Base-by-base conservation (phyloP, 2,329 filamentous ascomycete genomes). In the Tolypocladium cylindrosporum region DNA sequence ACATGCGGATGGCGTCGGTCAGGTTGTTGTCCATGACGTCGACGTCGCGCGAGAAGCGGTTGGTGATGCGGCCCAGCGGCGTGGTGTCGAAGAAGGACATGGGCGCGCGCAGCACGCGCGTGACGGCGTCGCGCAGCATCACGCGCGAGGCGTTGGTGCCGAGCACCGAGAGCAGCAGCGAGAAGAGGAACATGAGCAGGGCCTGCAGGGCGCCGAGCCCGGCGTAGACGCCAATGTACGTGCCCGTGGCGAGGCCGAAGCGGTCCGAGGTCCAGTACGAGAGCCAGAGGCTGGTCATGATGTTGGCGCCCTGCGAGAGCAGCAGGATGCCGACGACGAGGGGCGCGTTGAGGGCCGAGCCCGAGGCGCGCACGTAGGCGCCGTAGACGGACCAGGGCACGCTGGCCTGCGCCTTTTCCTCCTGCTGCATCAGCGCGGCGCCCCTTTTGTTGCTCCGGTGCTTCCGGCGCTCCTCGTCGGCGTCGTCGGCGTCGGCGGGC, bases 11-110 rank as follows among this genome's bases (percentile, higher is more conserved):
- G 4, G 90, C 88, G 66, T 97, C 93, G 0, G 88, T 88, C 50
- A 97, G 75, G 59, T 86, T 90, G 71, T 96, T 96, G 74, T 97
- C 94, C 91, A 97, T 95, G 58, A 94, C 90, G 67, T 97, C 91
- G 45, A 97, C 89, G 67, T 99, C 94, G 64, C 93, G 88, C 39
- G 91, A 95, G 74, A 97, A 97, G 19, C 94, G 89, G 71, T 97
- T 97, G 27, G 91, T 96, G 70, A 97, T 97, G 42, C 93, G 88
- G 24, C 94, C 94, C 1, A 97, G 81, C 0, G 94, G 94, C 0
- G 94, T 97, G 0, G 94, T 97, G 67, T 99, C 94, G 74, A 97
- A 97, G 75, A 97, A 97, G 5, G 89, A 88, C 91, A 87, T 86
- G n/a, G 84, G 84, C 3, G 84, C 84, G 34, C 84, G 78, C n/a